phyloP scores from a whole-genome alignment of 495 filamentous ascomycete genomes.

The Thermothielavioides terrestris region DNA sequence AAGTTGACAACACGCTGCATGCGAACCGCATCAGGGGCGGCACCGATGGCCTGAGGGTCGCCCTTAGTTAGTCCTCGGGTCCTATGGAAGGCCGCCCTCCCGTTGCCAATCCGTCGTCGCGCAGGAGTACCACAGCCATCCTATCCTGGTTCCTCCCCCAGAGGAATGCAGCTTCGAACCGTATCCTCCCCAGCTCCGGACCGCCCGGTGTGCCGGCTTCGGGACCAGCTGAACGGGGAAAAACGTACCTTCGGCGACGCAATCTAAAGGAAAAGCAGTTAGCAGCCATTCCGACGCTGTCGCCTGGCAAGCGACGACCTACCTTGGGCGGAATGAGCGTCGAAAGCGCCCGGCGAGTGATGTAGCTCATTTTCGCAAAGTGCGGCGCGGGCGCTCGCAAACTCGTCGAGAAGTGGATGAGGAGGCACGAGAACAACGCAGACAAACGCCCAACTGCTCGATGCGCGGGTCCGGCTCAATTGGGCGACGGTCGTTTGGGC shows the following conservation, averaged over 20 bases:
- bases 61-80: neutral
- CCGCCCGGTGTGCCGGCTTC: neutral
- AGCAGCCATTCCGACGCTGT: constrained; percentile 15
- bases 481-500: constrained; percentile 13
- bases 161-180: neutral
- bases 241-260: constrained; percentile 86
- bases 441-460: constrained; percentile 2
- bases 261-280: constrained; percentile 39
- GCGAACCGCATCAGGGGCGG: constrained; percentile 84
- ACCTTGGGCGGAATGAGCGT: constrained; percentile 99
- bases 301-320: constrained; percentile 24
- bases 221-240: neutral
- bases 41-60: constrained; percentile 65
- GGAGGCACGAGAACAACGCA: constrained; percentile 4
- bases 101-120: neutral
- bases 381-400: constrained; percentile 19
- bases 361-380: constrained; percentile 75
- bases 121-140: too few species aligned
- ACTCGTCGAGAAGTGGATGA: constrained; percentile 13
- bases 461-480: constrained; percentile 16
- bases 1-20: constrained; percentile 96
- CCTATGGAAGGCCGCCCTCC: neutral
- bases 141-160: neutral
- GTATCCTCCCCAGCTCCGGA: neutral
- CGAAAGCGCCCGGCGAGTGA: constrained; percentile 80